Evolutionary conservation across 371 early-diverging fungal genomes (phyloP).

Genomic region (Coemansia sp.): DNA sequence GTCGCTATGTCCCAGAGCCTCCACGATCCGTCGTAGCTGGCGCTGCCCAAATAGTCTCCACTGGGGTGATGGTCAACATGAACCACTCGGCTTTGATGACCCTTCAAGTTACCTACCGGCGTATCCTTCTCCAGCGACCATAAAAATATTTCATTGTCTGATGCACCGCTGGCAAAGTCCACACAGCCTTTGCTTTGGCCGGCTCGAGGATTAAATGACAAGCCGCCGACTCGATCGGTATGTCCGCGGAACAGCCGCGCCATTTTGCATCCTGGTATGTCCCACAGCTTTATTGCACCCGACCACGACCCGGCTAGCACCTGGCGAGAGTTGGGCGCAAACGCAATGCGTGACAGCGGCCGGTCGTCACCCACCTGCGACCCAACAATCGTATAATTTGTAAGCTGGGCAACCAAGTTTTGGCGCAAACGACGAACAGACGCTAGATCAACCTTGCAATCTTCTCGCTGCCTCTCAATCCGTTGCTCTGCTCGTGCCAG

Average conservation of each 20-base stretch:
- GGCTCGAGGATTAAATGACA: conserved; percentile 86
- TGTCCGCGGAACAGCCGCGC: conserved; percentile 70
- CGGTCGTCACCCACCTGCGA: conserved; percentile 93
- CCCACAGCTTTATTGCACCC: conserved; percentile 86
- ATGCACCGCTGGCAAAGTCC: conserved; percentile 81
- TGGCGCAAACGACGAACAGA: conserved; percentile 73
- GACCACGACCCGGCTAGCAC: conserved; percentile 86
- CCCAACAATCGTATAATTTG: conserved; percentile 70
- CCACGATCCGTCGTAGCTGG: conserved; percentile 92
- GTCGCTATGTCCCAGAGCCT: conserved; percentile 90
- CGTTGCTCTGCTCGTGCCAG: conserved; percentile 73
- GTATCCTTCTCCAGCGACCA: conserved; percentile 78
- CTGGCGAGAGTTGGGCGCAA: conserved; percentile 77
- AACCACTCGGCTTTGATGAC: conserved; percentile 84
- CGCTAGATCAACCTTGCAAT: conserved; percentile 69
- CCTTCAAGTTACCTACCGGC: conserved; percentile 76
- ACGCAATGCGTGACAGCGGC: conserved; percentile 75
- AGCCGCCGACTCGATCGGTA: conserved; percentile 82
- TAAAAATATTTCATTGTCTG: conserved; percentile 74
- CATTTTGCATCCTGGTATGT: conserved; percentile 70
- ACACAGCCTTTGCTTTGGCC: conserved; percentile 61
- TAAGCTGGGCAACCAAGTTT: conserved; percentile 66
- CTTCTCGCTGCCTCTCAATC: conserved; percentile 65
- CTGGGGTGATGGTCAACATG: conserved; percentile 89
- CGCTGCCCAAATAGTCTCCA: conserved; percentile 83